Conservation (phyloP, 164 flowering plant genomes). For the Litsea cubeba region DNA sequence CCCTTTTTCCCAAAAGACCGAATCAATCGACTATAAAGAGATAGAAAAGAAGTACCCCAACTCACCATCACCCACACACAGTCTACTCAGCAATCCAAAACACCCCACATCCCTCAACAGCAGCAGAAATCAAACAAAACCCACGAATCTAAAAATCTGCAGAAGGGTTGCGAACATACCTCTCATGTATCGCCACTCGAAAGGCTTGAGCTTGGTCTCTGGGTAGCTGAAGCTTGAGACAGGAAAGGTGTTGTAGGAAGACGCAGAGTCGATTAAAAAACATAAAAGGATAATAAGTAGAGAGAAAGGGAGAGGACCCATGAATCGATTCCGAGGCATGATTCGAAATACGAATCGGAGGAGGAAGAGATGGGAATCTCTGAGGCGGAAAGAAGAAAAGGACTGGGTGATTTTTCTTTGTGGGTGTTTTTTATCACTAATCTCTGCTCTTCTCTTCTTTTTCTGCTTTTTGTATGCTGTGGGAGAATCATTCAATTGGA, state of each 20-base stretch:
- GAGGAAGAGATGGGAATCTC: background rate
- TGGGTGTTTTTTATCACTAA: too few relatives aligned
- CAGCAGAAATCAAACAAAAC: background rate
- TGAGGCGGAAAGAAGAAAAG: background rate
- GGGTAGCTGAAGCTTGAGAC: slow-evolving; percentile 65
- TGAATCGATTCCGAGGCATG: slow-evolving; percentile 34
- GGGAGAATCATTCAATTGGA: background rate
- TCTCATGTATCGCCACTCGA: slow-evolving; percentile 69
- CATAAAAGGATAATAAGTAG: slow-evolving; percentile 14
- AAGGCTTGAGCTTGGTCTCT: slow-evolving; percentile 45
- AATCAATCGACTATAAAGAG: background rate
- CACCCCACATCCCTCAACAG: background rate
- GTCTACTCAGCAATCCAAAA: background rate
- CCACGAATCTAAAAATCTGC: background rate
- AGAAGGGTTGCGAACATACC: slow-evolving; percentile 30
- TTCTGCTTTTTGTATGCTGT: background rate
- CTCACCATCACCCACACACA: background rate
- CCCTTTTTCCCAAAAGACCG: background rate
- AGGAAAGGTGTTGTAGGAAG: slow-evolving; percentile 30
- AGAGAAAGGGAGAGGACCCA: slow-evolving; percentile 20
- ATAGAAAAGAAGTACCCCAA: background rate
- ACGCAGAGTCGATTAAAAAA: slow-evolving; percentile 9
- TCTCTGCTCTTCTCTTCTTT: background rate
- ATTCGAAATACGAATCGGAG: slow-evolving; percentile 1
- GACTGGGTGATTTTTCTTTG: background rate